These are phyloP conservation scores for Ulmus americana DNA, from an alignment of 331 rosid genomes.

Conservation along the genomic window DNA sequence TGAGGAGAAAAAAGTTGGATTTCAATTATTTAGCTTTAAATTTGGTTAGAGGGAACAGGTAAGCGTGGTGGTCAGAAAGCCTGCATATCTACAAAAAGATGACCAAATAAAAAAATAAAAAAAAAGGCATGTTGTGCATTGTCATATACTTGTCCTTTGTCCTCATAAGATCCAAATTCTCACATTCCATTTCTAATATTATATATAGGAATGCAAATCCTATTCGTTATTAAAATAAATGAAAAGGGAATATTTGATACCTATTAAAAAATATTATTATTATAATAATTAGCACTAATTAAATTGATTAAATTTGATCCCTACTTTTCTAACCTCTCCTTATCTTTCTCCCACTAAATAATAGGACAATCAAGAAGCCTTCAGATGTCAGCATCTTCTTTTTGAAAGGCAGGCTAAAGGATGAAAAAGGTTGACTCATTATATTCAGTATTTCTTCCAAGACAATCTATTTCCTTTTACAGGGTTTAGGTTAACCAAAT, in stretches of 20 bases:
- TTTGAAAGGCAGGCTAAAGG: slow-evolving; percentile 22
- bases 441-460: slow-evolving; percentile 42
- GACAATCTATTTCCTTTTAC: slow-evolving; percentile 46
- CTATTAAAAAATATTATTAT: neutral
- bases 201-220: slow-evolving; percentile 16
- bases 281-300: neutral
- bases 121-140: slow-evolving; percentile 45
- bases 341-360: slow-evolving; percentile 14
- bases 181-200: slow-evolving; percentile 18
- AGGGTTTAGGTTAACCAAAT: slow-evolving; percentile 51
- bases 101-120: slow-evolving; percentile 11
- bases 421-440: slow-evolving; percentile 29
- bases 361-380: slow-evolving; percentile 33
- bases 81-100: slow-evolving; percentile 62
- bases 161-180: slow-evolving; percentile 24
- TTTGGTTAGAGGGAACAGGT: slow-evolving; percentile 46
- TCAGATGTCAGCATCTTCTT: slow-evolving; percentile 56
- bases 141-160: slow-evolving; percentile 39
- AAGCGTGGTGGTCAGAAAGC: slow-evolving; percentile 62
- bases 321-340: slow-evolving; percentile 13
- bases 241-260: slow-evolving; percentile 32
- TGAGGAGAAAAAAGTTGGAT: slow-evolving; percentile 28
- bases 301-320: slow-evolving; percentile 5
- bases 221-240: slow-evolving; percentile 15
- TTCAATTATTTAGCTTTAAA: slow-evolving; percentile 16